phyloP scores from a whole-genome alignment of 1,284 basidiomycete species.

The Trametes pubescens region DNA sequence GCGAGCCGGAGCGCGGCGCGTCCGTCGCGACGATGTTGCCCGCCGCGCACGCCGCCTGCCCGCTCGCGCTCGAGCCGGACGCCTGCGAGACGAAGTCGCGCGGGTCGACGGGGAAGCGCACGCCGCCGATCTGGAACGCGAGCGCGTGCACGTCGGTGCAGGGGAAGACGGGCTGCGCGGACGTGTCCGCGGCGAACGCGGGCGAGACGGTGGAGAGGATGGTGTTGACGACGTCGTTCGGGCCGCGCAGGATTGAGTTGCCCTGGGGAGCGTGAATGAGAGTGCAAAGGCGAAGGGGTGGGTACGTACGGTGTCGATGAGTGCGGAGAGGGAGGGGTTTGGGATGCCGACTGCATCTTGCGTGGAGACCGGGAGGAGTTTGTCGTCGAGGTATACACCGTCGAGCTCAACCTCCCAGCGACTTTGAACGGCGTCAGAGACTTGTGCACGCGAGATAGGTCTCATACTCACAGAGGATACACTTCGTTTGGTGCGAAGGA shows the following conservation, averaged over 20 bases:
- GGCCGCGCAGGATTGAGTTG: slow-evolving; percentile 50
- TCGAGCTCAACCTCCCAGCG: slow-evolving; percentile 68
- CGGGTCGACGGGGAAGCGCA: slow-evolving; percentile 70
- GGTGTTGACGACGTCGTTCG: slow-evolving; percentile 46
- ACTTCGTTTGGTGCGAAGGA: slow-evolving; percentile 46
- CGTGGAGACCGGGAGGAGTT: slow-evolving; percentile 53
- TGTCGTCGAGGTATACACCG: slow-evolving; percentile 62
- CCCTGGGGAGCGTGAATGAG: slow-evolving; percentile 39
- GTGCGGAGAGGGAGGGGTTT: slow-evolving; percentile 49
- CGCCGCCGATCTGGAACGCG: slow-evolving; percentile 68
- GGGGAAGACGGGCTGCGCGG: slow-evolving; percentile 44
- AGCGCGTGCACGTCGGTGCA: slow-evolving; percentile 61
- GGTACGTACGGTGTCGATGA: slow-evolving; percentile 59
- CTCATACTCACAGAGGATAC: slow-evolving; percentile 43
- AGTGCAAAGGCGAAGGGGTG: slow-evolving; percentile 3
- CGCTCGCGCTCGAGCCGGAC: slow-evolving; percentile 34
- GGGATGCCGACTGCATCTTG: slow-evolving; percentile 46
- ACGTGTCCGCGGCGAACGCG: slow-evolving; percentile 41
- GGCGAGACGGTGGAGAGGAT: slow-evolving; percentile 52
- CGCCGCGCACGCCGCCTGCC: slow-evolving; percentile 54
- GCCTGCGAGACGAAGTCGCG: slow-evolving; percentile 62
- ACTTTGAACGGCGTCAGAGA: slow-evolving; percentile 36
- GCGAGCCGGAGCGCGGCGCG: slow-evolving; percentile 20
- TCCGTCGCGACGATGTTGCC: slow-evolving; percentile 50
- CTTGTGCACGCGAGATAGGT: background rate